Evolutionary conservation across 352 stramenopile genomes (phyloP), one percentile per base, ranked within the genome.

Genomic region (Phytophthora brassicae): DNA sequence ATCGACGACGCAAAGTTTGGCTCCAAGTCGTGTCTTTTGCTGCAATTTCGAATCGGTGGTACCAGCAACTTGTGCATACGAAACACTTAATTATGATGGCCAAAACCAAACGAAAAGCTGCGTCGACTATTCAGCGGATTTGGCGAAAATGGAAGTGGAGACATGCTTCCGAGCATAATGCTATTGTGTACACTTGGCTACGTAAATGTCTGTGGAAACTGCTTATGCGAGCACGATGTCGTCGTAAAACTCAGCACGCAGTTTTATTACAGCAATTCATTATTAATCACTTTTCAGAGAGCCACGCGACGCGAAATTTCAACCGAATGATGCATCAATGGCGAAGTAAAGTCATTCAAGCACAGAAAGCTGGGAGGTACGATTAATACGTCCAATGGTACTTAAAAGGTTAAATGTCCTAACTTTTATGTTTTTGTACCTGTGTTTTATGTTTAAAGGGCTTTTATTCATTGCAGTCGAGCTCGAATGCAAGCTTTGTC

Each of bases 291-390:
- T 77, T 70, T 33, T 74, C 66, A 7, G 79, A 75, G 16, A 90
- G 72, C 29, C 67, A 73, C 23, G 82, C 89, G 55, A 85, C 69
- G 2, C 71, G 77, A 55, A 91, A 90, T 46, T 90, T 93, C 36
- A 88, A 86, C 39, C 69, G 77, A 23, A 77, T 91, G 66, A 91
- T 93, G 84, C 23, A 81, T 38, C 75, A 75, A 43, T 93, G 84
- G 84, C 78, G 84, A 19, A 46, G 49, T 56, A 90, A 90, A 51
- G 80, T 94, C 42, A 89, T 94, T 41, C 63, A 64, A 26, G 86
- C 79, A 26, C 81, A 94, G 62, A 79, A 76, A 3, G 48, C 79
- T 24, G 69, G 80, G 39, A 69, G 66, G 64, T 82, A 59, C 50
- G 55, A 50, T 33, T 38, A 3, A 0, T 14, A 38, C 16, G 8